Evolutionary conservation across 805 yeast species (phyloP).

Genomic region (Kuraishia piskuri): DNA sequence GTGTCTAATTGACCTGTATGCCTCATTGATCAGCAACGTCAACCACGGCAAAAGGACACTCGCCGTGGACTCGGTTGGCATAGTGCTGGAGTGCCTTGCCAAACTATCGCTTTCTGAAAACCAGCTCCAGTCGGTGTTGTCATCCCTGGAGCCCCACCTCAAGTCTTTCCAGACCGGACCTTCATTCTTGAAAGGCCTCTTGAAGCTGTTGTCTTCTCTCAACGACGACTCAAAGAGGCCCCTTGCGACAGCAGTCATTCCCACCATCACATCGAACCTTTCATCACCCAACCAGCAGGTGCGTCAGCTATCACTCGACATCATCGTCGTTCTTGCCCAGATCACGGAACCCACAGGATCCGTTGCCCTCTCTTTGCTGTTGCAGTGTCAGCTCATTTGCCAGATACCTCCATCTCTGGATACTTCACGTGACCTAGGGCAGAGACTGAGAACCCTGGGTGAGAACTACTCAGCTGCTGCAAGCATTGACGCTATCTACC

Average conservation of each 20-base stretch:
- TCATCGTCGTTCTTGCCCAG: constrained; percentile 21
- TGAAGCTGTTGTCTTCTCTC: neutral
- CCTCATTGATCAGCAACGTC: neutral
- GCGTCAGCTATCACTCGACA: constrained; percentile 27
- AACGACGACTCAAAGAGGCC: neutral
- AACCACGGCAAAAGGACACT: neutral
- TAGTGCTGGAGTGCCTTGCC: neutral
- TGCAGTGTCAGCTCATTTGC: constrained; percentile 54
- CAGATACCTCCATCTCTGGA: constrained; percentile 61
- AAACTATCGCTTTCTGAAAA: neutral
- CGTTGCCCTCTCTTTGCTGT: neutral
- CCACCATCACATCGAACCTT: neutral
- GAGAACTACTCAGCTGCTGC: constrained; percentile 24
- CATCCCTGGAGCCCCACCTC: neutral
- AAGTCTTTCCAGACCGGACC: neutral
- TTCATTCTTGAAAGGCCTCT: neutral
- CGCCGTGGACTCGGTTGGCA: neutral
- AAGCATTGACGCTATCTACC: constrained; percentile 14
- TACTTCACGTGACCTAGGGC: constrained; percentile 65
- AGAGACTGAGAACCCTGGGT: constrained; percentile 57
- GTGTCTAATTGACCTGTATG: neutral
- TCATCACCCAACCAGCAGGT: neutral
- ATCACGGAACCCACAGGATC: constrained; percentile 1
- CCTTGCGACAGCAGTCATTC: neutral
- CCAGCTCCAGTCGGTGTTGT: neutral